Percentiles rank a stretch among this genome's conserved stretches.
Evolutionary conservation across 345 rosid species (phyloP).

Genomic region (Melaleuca quinquenervia): DNA sequence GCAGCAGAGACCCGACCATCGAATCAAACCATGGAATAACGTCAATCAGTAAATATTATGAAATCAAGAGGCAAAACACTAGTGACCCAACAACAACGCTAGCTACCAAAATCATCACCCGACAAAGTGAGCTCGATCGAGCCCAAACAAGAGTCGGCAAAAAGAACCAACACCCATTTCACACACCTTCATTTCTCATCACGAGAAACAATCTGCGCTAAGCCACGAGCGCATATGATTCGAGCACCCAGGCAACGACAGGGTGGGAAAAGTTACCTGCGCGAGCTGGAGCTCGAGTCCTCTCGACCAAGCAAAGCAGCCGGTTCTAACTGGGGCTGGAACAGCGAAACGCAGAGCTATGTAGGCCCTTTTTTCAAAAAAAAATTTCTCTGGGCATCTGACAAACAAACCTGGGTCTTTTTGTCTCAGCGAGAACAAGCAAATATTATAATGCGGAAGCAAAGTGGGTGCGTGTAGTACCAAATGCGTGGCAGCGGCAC

Average conservation of each 20-base stretch:
- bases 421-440: not conserved
- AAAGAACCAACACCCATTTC: not conserved
- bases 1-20: not conserved
- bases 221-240: not conserved
- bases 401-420: not conserved
- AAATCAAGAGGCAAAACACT: not conserved
- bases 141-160: not conserved
- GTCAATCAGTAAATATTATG: not conserved
- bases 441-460: not conserved
- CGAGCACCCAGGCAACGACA: not conserved
- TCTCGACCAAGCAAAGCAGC: not conserved
- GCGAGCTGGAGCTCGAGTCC: not conserved
- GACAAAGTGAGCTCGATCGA: not conserved
- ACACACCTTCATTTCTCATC: not conserved
- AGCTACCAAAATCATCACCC: not conserved
- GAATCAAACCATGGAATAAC: not conserved
- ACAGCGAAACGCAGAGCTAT: not conserved
- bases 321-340: not conserved
- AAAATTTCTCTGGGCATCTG: not conserved
- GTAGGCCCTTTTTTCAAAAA: not conserved
- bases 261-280: not conserved
- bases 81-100: not conserved
- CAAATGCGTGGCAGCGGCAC: not conserved
- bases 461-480: not conserved
- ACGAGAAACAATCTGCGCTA: not conserved